These are phyloP conservation scores for Umbelopsis sp. DNA, from an alignment of 192 early-diverging fungal species.

Conservation along the genomic window DNA sequence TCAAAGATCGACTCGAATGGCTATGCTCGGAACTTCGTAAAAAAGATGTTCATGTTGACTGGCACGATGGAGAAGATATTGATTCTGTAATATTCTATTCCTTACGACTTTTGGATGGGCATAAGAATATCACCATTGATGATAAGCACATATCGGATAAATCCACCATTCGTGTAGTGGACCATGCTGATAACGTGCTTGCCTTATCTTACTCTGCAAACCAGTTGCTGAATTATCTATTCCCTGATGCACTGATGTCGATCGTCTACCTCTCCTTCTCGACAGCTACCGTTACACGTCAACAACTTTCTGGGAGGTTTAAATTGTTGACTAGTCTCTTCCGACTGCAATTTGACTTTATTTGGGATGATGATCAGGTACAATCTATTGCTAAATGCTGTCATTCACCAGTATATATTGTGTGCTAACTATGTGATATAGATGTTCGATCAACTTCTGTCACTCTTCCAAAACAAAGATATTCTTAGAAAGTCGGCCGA, in stretches of 20 bases:
- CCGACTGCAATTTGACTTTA: conserved; percentile 39
- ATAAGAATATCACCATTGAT: conserved; percentile 37
- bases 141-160: conserved; percentile 34
- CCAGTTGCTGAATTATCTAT: conserved; percentile 35
- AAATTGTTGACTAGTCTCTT: conserved; percentile 37
- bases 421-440: neutral
- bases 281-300: conserved; percentile 12
- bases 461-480: conserved; percentile 25
- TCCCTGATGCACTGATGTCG: conserved; percentile 36
- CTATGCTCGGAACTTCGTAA: conserved; percentile 27
- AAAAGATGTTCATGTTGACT: conserved; percentile 33
- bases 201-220: conserved; percentile 44
- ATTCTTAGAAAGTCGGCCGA: conserved; percentile 9
- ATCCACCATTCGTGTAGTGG: conserved; percentile 31
- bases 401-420: neutral
- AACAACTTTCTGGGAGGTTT: conserved; percentile 31
- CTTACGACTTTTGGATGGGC: conserved; percentile 32
- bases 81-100: conserved; percentile 35
- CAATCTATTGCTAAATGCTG: neutral
- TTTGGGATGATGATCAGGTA: conserved; percentile 39
- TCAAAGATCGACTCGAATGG: conserved; percentile 32
- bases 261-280: conserved; percentile 36
- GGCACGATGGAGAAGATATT: conserved; percentile 42
- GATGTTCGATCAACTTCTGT: conserved; percentile 27
- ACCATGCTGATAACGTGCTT: conserved; percentile 46